Percentiles rank a stretch among this genome's conserved stretches.
Conservation (phyloP, 805 yeast species). For the Candida peoriensis region DNA sequence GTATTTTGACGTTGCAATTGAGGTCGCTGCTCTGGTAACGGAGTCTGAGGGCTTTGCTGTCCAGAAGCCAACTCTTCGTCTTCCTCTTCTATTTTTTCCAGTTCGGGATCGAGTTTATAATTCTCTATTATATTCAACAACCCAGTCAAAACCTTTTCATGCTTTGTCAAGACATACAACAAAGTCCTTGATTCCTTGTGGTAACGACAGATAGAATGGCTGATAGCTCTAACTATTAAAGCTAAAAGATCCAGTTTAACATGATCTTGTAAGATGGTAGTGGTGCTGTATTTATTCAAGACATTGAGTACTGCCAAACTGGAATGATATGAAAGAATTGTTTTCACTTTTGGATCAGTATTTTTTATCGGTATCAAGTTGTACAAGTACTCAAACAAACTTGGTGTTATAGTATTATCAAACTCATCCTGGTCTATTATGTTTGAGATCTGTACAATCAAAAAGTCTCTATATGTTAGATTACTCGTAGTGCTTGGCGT, state of each 20-base stretch:
- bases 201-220: conserved; percentile 45
- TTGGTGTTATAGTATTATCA: conserved; percentile 35
- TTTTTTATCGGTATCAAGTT: conserved; percentile 47
- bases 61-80: background rate
- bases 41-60: background rate
- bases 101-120: conserved; percentile 6
- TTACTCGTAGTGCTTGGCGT: conserved; percentile 29
- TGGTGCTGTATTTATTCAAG: conserved; percentile 25
- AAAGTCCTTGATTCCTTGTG: conserved; percentile 51
- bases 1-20: background rate
- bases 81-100: background rate
- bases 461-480: conserved; percentile 58
- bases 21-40: conserved; percentile 1
- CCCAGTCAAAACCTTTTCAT: conserved; percentile 25
- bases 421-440: conserved; percentile 32
- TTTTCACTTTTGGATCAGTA: conserved; percentile 29
- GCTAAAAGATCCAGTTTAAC: conserved; percentile 54
- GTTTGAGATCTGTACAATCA: conserved; percentile 47
- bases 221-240: conserved; percentile 49
- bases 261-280: conserved; percentile 24
- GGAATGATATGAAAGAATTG: conserved; percentile 44
- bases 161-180: conserved; percentile 41
- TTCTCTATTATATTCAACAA: conserved; percentile 10
- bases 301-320: conserved; percentile 40
- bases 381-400: conserved; percentile 54